Percentiles rank a stretch among this genome's conserved stretches.
phyloP scores from a whole-genome alignment of 1,284 basidiomycete species.

The Rhodofomes roseus region DNA sequence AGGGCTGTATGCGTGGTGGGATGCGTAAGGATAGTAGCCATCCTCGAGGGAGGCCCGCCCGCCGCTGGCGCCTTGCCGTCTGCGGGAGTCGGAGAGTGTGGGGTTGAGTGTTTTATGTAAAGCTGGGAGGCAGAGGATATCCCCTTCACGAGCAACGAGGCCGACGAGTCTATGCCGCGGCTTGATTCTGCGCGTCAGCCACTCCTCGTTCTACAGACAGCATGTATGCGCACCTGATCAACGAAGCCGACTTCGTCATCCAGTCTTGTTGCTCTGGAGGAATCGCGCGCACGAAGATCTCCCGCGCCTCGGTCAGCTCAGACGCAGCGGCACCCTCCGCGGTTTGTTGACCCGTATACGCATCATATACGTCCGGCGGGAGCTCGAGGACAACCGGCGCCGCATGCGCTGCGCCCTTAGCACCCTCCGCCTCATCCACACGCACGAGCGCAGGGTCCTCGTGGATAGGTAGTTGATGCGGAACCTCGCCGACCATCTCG shows the following conservation, averaged over 20 bases:
- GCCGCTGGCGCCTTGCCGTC: constrained; percentile 34
- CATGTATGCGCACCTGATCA: constrained; percentile 51
- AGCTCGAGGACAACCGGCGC: constrained; percentile 75
- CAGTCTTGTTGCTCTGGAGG: constrained; percentile 71
- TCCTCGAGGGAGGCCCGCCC: not conserved
- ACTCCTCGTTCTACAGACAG: not conserved
- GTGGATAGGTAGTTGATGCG: constrained; percentile 50
- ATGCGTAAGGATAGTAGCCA: constrained; percentile 47
- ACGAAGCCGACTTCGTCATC: constrained; percentile 66
- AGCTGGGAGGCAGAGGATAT: constrained; percentile 60
- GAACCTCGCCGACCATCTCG: constrained; percentile 71
- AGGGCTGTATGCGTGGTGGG: constrained; percentile 57
- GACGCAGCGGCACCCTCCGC: constrained; percentile 23
- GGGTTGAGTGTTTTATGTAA: constrained; percentile 58
- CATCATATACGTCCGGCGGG: constrained; percentile 34
- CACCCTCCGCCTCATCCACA: constrained; percentile 19
- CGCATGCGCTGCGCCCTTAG: constrained; percentile 29
- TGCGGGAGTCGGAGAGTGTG: constrained; percentile 33
- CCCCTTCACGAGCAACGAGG: constrained; percentile 58
- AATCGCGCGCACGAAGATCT: constrained; percentile 55
- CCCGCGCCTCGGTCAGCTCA: constrained; percentile 41
- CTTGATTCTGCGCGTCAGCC: constrained; percentile 31
- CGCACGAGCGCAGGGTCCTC: constrained; percentile 48
- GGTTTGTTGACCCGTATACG: constrained; percentile 16
- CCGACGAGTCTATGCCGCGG: constrained; percentile 65